Conservation (phyloP, 306 rosid species). For the Quillaja saponaria region DNA sequence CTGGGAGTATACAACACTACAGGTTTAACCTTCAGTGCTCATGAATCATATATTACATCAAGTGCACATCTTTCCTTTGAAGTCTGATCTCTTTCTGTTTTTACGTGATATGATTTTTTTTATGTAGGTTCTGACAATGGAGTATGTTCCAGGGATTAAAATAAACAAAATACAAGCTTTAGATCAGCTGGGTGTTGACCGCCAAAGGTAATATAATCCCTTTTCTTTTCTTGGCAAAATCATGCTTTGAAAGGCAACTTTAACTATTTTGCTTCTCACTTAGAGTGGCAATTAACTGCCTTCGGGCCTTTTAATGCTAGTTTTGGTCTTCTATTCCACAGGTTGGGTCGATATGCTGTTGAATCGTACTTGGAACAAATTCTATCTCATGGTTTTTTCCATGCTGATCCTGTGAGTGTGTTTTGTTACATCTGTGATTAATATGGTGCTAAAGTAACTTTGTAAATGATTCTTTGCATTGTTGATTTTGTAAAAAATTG, state of each 20-base stretch:
- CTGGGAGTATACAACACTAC: constrained; percentile 96
- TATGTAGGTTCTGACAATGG: constrained; percentile 92
- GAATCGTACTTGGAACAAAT: constrained; percentile 99
- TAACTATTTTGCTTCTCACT: constrained; percentile 29
- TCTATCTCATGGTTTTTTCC: constrained; percentile 97
- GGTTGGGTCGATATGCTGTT: constrained; percentile 93
- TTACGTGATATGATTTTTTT: not conserved
- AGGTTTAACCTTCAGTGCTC: constrained; percentile 52
- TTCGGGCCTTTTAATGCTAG: constrained; percentile 3
- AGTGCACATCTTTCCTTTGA: constrained; percentile 12
- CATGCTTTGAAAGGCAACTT: constrained; percentile 6
- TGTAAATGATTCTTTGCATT: too few relatives aligned
- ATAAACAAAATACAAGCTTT: constrained; percentile 92
- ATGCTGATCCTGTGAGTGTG: constrained; percentile 92
- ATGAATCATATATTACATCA: constrained; percentile 6
- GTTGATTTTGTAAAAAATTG: too few relatives aligned
- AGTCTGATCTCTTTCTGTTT: constrained; percentile 5
- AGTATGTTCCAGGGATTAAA: constrained; percentile 98
- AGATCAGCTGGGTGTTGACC: constrained; percentile 95
- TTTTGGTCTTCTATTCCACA: constrained; percentile 37
- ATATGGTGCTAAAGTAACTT: constrained; percentile 12
- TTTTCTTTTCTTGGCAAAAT: constrained; percentile 18
- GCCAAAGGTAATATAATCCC: constrained; percentile 60
- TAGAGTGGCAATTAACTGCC: constrained; percentile 15
- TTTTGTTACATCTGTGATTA: constrained; percentile 24